Conservation (phyloP, 208 protist genomes). For the Acanthamoeba royreba region DNA sequence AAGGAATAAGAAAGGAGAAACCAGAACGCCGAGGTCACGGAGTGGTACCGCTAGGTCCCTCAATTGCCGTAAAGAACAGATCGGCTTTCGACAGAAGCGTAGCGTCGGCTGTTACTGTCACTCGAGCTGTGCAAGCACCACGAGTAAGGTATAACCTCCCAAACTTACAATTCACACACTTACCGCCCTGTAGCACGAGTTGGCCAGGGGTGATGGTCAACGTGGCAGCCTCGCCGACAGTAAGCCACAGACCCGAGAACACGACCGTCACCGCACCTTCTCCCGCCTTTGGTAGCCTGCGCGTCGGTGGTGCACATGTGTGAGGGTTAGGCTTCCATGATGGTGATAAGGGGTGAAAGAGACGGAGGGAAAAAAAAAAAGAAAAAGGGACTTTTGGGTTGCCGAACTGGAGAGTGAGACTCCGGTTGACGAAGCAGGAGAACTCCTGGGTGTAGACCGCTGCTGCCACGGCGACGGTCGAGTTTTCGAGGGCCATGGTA, state of each 20-base stretch:
- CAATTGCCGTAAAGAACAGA: neutral
- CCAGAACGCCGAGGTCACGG: neutral
- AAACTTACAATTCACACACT: neutral
- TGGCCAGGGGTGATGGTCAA: neutral
- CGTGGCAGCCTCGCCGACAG: neutral
- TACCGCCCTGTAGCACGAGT: neutral
- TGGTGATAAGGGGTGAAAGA: neutral
- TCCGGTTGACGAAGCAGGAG: neutral
- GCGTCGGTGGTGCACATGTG: neutral
- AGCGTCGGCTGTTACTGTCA: neutral
- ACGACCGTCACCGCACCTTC: neutral
- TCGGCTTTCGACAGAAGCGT: neutral
- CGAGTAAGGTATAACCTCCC: neutral
- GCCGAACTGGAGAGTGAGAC: neutral
- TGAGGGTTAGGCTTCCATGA: neutral
- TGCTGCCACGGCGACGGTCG: neutral
- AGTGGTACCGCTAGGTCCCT: neutral
- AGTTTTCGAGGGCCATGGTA: neutral
- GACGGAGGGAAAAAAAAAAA: neutral
- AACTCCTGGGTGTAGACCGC: neutral
- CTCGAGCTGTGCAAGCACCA: neutral
- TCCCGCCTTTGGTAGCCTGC: neutral
- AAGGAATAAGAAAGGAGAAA: neutral
- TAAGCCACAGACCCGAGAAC: neutral
- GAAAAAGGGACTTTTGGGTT: neutral